A percentile compares a stretch with the other conserved stretches of the same genome.
phyloP scores from a whole-genome alignment of 2,329 filamentous ascomycete species.

The Lecanicillium sp. region DNA sequence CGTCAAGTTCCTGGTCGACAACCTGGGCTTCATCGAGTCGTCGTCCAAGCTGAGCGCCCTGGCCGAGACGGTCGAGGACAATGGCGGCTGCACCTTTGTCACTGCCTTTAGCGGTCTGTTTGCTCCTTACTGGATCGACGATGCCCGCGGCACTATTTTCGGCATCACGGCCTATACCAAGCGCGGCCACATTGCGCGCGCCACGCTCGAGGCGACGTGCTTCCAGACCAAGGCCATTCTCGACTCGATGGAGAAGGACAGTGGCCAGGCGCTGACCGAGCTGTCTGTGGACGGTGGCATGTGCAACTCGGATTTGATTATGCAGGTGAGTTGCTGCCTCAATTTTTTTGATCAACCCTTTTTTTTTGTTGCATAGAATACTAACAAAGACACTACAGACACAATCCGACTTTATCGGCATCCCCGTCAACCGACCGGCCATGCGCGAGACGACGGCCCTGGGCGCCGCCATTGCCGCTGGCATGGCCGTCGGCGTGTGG shows the following conservation, averaged over 20 bases:
- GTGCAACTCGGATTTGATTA: slow-evolving; percentile 72
- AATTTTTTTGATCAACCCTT: not conserved
- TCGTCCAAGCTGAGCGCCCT: slow-evolving; percentile 36
- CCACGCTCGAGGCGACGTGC: slow-evolving; percentile 73
- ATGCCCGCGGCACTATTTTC: slow-evolving; percentile 72
- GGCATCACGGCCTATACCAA: slow-evolving; percentile 72
- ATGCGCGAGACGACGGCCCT: slow-evolving; percentile 82
- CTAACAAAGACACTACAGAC: slow-evolving; percentile 36
- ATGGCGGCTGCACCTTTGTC: slow-evolving; percentile 69
- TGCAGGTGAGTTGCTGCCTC: slow-evolving; percentile 44
- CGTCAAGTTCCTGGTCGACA: slow-evolving; percentile 59
- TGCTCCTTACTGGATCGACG: slow-evolving; percentile 80
- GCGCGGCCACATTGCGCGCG: slow-evolving; percentile 69
- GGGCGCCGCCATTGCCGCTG: slow-evolving; percentile 74
- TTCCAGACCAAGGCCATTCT: slow-evolving; percentile 80
- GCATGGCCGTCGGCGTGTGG: slow-evolving; percentile 70
- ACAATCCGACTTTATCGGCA: slow-evolving; percentile 73
- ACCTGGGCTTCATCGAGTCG: slow-evolving; percentile 46
- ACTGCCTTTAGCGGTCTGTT: slow-evolving; percentile 77
- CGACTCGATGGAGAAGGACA: slow-evolving; percentile 74
- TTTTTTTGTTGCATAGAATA: not conserved
- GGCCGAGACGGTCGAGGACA: slow-evolving; percentile 51
- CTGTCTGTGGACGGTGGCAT: slow-evolving; percentile 81
- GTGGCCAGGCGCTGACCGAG: slow-evolving; percentile 61
- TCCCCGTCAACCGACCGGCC: slow-evolving; percentile 67